A percentile compares a stretch with the other conserved stretches of the same genome.
These are phyloP conservation scores for Beauveria sp. DNA, from an alignment of 2,329 filamentous ascomycete genomes.

Conservation along the genomic window DNA sequence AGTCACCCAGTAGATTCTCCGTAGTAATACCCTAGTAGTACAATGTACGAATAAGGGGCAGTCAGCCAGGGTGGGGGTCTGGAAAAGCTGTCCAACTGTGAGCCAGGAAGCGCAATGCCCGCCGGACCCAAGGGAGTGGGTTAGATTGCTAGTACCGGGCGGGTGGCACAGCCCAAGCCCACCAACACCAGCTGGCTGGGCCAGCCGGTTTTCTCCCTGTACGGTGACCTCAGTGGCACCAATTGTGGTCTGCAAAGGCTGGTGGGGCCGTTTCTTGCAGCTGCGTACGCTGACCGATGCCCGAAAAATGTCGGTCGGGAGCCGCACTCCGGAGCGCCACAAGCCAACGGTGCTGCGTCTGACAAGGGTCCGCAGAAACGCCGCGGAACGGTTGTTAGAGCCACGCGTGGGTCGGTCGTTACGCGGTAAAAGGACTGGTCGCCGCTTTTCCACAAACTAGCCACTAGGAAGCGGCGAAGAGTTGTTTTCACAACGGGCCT, in stretches of 20 bases:
- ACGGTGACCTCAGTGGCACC: conserved; percentile 7
- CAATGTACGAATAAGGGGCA: too few species aligned
- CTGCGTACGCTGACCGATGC: neutral
- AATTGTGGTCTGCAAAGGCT: neutral
- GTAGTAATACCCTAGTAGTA: too few species aligned
- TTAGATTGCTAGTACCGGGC: neutral
- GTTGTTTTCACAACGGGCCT: too few species aligned
- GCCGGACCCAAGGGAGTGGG: neutral
- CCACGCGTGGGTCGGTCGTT: neutral
- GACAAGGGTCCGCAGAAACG: conserved; percentile 2
- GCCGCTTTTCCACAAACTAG: neutral
- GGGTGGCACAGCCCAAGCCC: neutral
- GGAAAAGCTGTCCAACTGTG: neutral
- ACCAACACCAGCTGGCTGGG: neutral
- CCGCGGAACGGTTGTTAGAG: conserved; percentile 4
- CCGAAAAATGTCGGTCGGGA: conserved; percentile 13
- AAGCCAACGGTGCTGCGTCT: conserved; percentile 13
- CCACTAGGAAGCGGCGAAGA: neutral
- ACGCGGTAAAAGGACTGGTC: too few species aligned
- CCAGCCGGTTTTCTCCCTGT: neutral
- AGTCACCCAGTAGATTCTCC: too few species aligned
- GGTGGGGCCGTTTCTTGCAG: neutral
- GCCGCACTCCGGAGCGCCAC: conserved; percentile 12
- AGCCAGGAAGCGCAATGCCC: neutral
- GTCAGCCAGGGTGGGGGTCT: too few species aligned